Percentiles rank a stretch among this genome's conserved stretches.
These are phyloP conservation scores for Acrocalymma vagum DNA, from an alignment of 2,329 filamentous ascomycete genomes.

Conservation along the genomic window DNA sequence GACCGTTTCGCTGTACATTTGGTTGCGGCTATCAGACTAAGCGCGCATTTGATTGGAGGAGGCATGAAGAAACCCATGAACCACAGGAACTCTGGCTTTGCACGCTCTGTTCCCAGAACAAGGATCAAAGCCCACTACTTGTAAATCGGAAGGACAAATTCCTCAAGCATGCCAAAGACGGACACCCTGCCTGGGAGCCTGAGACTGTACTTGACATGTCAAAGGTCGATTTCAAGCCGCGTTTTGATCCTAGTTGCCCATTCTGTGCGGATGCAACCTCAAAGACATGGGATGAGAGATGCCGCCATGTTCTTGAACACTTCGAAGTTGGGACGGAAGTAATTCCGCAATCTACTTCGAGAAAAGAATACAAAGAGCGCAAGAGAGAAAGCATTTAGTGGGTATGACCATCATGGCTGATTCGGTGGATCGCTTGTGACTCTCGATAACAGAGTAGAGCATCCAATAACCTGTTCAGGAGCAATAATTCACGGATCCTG, in stretches of 20 bases:
- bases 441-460: too few species aligned
- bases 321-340: slow-evolving; percentile 24
- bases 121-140: slow-evolving; percentile 21
- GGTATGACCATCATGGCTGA: background rate
- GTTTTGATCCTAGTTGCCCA: slow-evolving; percentile 19
- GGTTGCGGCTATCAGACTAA: slow-evolving; percentile 34
- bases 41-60: slow-evolving; percentile 33
- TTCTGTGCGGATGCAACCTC: slow-evolving; percentile 17
- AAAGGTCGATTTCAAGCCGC: slow-evolving; percentile 20
- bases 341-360: too few species aligned
- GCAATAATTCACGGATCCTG: too few species aligned
- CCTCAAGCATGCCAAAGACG: slow-evolving; percentile 24
- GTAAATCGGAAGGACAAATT: slow-evolving; percentile 36
- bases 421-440: too few species aligned
- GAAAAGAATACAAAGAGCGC: too few species aligned
- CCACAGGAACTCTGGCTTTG: slow-evolving; percentile 37
- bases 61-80: slow-evolving; percentile 38
- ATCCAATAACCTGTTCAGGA: too few species aligned
- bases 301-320: slow-evolving; percentile 28
- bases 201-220: slow-evolving; percentile 24
- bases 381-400: background rate
- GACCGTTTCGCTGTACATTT: slow-evolving; percentile 30
- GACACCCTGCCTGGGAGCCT: slow-evolving; percentile 14
- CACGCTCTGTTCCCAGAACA: slow-evolving; percentile 16
- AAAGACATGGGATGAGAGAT: slow-evolving; percentile 29